phyloP scores from a whole-genome alignment of 2,329 filamentous ascomycete species.

The Lecanosticta acicola region DNA sequence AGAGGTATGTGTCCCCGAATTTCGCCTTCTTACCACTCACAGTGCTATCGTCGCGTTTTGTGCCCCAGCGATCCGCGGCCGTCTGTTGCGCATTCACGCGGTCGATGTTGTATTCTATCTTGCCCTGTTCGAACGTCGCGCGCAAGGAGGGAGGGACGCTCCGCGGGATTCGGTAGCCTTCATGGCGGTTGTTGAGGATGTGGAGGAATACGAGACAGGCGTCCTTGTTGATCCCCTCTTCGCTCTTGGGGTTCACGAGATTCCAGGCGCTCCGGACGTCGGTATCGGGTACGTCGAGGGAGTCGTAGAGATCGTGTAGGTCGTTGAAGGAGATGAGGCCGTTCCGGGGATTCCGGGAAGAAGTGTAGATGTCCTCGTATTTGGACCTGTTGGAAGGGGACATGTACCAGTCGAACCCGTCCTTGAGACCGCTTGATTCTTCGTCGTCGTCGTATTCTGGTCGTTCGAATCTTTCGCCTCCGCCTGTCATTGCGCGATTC shows the following conservation, averaged over 20 bases:
- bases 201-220: constrained; percentile 91
- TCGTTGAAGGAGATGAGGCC: constrained; percentile 71
- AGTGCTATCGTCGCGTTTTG: constrained; percentile 71
- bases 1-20: constrained; percentile 95
- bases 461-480: constrained; percentile 75
- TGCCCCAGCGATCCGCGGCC: constrained; percentile 70
- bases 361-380: constrained; percentile 95
- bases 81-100: constrained; percentile 55
- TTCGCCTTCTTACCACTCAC: constrained; percentile 86
- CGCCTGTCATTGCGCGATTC: constrained; percentile 69
- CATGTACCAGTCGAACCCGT: constrained; percentile 99
- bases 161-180: constrained; percentile 89
- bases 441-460: constrained; percentile 72
- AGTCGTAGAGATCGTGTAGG: constrained; percentile 78
- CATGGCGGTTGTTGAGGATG: constrained; percentile 91
- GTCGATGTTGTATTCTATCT: constrained; percentile 94
- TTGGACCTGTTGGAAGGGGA: constrained; percentile 82
- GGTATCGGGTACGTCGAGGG: constrained; percentile 65
- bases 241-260: constrained; percentile 85
- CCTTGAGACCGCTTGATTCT: constrained; percentile 78
- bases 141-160: constrained; percentile 87
- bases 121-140: constrained; percentile 85
- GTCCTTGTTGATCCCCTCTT: constrained; percentile 83
- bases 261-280: constrained; percentile 95
- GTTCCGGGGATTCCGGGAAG: constrained; percentile 72